Evolutionary conservation across 495 filamentous ascomycete genomes (phyloP).

Genomic region (Filosporella fistucella): DNA sequence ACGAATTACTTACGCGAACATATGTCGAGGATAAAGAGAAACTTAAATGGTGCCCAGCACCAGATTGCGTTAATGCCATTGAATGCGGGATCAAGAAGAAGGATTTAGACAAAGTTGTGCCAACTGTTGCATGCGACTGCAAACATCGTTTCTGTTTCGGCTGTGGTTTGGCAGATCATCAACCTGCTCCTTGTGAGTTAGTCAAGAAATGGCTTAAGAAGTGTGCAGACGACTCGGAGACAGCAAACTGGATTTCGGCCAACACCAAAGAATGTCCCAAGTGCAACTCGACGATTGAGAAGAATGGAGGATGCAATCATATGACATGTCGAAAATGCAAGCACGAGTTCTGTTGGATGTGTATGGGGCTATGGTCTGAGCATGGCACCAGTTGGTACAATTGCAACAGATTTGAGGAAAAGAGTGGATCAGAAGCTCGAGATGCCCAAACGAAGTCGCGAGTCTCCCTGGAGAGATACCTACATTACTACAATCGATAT

Average conservation of each 20-base stretch:
- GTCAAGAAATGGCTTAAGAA: slow-evolving; percentile 98
- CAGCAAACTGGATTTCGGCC: slow-evolving; percentile 98
- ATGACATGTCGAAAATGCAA: slow-evolving; percentile 99
- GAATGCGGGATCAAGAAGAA: slow-evolving; percentile 84
- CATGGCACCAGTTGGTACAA: slow-evolving; percentile 99
- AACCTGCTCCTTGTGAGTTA: slow-evolving; percentile 83
- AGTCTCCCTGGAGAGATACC: slow-evolving; percentile 84
- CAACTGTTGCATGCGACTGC: slow-evolving; percentile 82
- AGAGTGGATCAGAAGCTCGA: slow-evolving; percentile 82
- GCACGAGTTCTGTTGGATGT: slow-evolving; percentile 99
- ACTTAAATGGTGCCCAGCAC: slow-evolving; percentile 95
- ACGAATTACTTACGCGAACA: slow-evolving; percentile 81
- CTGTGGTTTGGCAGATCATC: slow-evolving; percentile 89
- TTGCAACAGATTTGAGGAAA: slow-evolving; percentile 96
- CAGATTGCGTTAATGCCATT: slow-evolving; percentile 87
- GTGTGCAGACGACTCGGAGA: slow-evolving; percentile 97
- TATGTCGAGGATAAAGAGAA: slow-evolving; percentile 96
- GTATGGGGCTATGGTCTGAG: slow-evolving; percentile 98
- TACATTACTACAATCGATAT: slow-evolving; percentile 98
- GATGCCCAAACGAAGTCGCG: slow-evolving; percentile 87
- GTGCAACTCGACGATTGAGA: slow-evolving; percentile 95
- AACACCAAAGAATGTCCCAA: slow-evolving; percentile 98
- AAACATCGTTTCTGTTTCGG: slow-evolving; percentile 91
- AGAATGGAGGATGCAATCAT: slow-evolving; percentile 98
- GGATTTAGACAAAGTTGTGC: slow-evolving; percentile 78